These are phyloP conservation scores for Penicillium silybi DNA, from an alignment of 495 filamentous ascomycete genomes.

Conservation along the genomic window DNA sequence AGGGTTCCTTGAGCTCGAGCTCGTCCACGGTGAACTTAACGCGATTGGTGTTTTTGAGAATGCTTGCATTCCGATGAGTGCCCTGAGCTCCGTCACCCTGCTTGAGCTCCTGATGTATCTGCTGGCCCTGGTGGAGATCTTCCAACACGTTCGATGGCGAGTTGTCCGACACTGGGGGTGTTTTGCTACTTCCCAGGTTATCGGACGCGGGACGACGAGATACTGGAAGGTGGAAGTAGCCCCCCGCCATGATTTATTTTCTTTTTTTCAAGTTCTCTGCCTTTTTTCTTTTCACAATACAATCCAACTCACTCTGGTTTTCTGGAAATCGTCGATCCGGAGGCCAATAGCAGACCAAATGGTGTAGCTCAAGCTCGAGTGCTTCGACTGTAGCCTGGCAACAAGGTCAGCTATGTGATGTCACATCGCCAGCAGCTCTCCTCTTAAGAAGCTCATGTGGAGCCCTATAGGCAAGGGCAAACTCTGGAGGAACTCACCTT, in stretches of 20 bases:
- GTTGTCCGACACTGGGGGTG: constrained; percentile 24
- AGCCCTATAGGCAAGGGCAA: background rate
- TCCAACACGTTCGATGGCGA: constrained; percentile 20
- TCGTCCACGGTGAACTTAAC: constrained; percentile 33
- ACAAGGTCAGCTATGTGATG: constrained; percentile 28
- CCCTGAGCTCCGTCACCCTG: constrained; percentile 25
- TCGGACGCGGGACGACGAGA: constrained; percentile 33
- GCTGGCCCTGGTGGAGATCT: constrained; percentile 15
- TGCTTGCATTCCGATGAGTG: constrained; percentile 42
- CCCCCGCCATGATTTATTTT: constrained; percentile 32
- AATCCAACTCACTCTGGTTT: background rate
- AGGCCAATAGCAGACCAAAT: background rate
- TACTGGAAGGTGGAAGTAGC: constrained; percentile 39
- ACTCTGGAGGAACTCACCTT: constrained; percentile 1
- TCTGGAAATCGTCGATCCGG: background rate
- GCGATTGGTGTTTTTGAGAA: constrained; percentile 38
- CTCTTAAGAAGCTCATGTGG: constrained; percentile 1
- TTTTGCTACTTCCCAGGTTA: constrained; percentile 21
- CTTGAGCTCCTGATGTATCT: constrained; percentile 14
- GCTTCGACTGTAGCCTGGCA: constrained; percentile 17
- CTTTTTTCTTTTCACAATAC: background rate
- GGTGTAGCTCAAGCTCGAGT: background rate
- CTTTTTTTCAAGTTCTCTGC: background rate
- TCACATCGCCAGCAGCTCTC: constrained; percentile 6
- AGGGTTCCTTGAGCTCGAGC: constrained; percentile 17